Evolutionary conservation across 257 asterid genomes (phyloP).

Genomic region (Nicotiana tabacum): DNA sequence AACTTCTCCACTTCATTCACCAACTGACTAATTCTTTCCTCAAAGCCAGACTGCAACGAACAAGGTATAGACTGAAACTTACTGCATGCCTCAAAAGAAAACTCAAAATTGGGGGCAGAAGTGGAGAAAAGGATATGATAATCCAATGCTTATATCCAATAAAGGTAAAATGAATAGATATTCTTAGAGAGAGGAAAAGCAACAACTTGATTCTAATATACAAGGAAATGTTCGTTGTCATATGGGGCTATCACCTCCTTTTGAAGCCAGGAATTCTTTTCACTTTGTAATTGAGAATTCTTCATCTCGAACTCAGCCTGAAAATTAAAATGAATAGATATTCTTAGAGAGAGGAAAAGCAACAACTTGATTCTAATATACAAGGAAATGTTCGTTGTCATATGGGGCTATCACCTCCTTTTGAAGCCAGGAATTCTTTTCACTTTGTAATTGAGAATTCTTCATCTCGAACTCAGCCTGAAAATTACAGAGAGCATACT

Average conservation of each 20-base stretch:
- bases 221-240: conserved; percentile 2
- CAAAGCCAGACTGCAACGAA: conserved; percentile 43
- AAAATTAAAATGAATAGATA: conserved; percentile 11
- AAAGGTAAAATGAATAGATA: conserved; percentile 8
- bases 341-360: background rate
- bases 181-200: background rate
- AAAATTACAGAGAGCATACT: conserved; percentile 3
- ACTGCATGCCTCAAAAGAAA: background rate
- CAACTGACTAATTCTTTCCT: conserved; percentile 39
- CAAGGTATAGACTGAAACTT: conserved; percentile 8
- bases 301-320: conserved; percentile 40
- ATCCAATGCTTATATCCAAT: conserved; percentile 1
- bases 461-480: conserved; percentile 40
- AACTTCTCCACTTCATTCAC: conserved; percentile 38
- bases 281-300: conserved; percentile 41
- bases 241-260: conserved; percentile 46
- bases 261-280: conserved; percentile 45
- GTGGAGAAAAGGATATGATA: background rate
- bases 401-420: conserved; percentile 46
- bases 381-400: conserved; percentile 2
- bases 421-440: conserved; percentile 45
- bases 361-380: conserved; percentile 7
- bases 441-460: conserved; percentile 41
- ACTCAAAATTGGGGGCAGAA: conserved; percentile 5
- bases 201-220: conserved; percentile 7